phyloP scores from a whole-genome alignment of 768 basidiomycete species.

The Lentinula sp. region DNA sequence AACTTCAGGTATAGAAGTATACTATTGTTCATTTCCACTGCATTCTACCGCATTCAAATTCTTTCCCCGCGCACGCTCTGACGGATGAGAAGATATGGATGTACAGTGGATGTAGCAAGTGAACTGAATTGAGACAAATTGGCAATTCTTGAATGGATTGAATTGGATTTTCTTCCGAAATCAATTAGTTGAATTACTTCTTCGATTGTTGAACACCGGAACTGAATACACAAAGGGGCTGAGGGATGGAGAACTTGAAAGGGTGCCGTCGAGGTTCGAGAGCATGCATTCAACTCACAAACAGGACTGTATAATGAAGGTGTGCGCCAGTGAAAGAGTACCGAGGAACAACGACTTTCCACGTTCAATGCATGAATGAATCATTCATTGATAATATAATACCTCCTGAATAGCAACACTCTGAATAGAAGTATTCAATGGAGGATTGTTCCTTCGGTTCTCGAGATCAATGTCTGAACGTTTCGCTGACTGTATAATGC shows the following conservation, averaged over 20 bases:
- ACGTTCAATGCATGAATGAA: no score
- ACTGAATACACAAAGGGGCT: neutral
- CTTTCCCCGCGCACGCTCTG: neutral
- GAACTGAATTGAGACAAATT: neutral
- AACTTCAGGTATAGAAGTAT: neutral
- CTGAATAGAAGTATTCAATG: neutral
- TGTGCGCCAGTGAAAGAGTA: no score
- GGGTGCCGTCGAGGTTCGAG: no score
- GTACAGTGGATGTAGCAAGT: neutral
- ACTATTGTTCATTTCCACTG: neutral
- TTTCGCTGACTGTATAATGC: no score
- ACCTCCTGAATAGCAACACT: neutral
- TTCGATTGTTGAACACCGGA: neutral
- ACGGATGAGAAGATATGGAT: neutral
- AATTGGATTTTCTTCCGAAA: neutral
- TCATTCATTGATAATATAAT: no score
- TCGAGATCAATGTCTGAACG: neutral
- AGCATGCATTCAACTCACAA: neutral
- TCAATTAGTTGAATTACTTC: neutral
- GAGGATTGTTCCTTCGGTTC: neutral
- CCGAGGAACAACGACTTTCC: no score
- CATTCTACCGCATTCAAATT: no score
- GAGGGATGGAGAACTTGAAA: neutral
- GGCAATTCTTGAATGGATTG: neutral
- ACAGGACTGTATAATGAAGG: neutral